phyloP scores from a whole-genome alignment of 768 basidiomycete species.

The Kwoniella pini region DNA sequence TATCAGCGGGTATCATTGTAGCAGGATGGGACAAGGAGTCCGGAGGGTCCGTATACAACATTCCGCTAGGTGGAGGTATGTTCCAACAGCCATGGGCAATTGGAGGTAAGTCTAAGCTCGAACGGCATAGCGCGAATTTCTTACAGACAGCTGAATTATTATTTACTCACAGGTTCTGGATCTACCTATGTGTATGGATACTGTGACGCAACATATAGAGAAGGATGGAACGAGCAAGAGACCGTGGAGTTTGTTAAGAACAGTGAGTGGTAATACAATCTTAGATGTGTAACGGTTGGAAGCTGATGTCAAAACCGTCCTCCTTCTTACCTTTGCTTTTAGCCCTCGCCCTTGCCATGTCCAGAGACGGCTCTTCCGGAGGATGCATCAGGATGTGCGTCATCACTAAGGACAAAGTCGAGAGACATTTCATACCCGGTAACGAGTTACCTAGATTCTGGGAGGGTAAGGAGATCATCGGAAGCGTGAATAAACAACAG shows the following conservation, averaged over 20 bases:
- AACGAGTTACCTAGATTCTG: constrained; percentile 68
- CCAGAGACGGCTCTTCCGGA: constrained; percentile 95
- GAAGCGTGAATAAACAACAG: constrained; percentile 22
- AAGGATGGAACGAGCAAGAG: constrained; percentile 85
- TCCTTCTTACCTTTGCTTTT: no score
- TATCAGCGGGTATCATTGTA: constrained; percentile 94
- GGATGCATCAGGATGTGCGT: constrained; percentile 97
- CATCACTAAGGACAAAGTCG: constrained; percentile 87
- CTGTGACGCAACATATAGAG: constrained; percentile 95
- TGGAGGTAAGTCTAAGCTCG: constrained; percentile 65
- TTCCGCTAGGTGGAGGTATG: constrained; percentile 92
- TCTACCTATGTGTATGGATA: constrained; percentile 99
- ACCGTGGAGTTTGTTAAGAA: constrained; percentile 94
- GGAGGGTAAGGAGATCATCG: constrained; percentile 49
- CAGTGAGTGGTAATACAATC: constrained; percentile 68
- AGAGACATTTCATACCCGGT: constrained; percentile 88
- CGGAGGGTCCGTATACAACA: constrained; percentile 93
- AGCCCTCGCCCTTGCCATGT: constrained; percentile 95
- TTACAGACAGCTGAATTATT: not conserved
- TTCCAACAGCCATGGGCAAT: constrained; percentile 99
- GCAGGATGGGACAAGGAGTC: constrained; percentile 93
- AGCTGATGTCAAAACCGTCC: no score
- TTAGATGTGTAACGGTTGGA: not conserved
- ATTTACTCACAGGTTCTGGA: constrained; percentile 90
- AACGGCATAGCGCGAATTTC: not conserved